These are phyloP conservation scores for Vachellia pachyceras DNA, from an alignment of 306 rosid species.

Conservation along the genomic window DNA sequence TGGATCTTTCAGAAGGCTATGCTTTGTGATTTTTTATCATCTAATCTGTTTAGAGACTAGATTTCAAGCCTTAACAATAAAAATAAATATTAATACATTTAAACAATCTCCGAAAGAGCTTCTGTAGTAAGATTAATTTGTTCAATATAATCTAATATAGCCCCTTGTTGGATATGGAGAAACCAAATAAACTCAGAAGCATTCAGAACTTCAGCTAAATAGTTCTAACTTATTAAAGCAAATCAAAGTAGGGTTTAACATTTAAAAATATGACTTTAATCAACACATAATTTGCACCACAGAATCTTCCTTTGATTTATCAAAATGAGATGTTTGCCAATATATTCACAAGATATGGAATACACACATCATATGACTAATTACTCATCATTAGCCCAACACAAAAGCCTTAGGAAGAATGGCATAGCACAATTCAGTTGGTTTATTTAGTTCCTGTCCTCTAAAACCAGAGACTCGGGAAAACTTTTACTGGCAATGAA, in stretches of 20 bases:
- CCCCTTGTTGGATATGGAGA: background rate
- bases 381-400: conserved; percentile 15
- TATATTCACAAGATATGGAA: background rate
- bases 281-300: background rate
- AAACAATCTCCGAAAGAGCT: background rate
- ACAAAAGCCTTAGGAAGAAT: background rate
- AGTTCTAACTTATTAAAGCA: background rate
- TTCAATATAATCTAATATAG: background rate
- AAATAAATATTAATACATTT: background rate
- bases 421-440: conserved; percentile 4
- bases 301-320: background rate
- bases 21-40: conserved; percentile 7
- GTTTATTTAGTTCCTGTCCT: conserved; percentile 23
- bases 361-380: background rate
- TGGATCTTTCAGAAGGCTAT: background rate
- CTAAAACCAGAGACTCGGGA: conserved; percentile 4
- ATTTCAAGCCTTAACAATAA: background rate
- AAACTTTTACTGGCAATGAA: conserved; percentile 6
- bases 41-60: background rate
- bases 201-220: background rate
- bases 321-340: background rate
- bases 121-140: conserved; percentile 14
- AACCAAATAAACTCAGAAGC: background rate
- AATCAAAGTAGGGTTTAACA: background rate
- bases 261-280: background rate